These are phyloP conservation scores for Diaporthe velutina DNA, from an alignment of 2,329 filamentous ascomycete species.

Conservation along the genomic window DNA sequence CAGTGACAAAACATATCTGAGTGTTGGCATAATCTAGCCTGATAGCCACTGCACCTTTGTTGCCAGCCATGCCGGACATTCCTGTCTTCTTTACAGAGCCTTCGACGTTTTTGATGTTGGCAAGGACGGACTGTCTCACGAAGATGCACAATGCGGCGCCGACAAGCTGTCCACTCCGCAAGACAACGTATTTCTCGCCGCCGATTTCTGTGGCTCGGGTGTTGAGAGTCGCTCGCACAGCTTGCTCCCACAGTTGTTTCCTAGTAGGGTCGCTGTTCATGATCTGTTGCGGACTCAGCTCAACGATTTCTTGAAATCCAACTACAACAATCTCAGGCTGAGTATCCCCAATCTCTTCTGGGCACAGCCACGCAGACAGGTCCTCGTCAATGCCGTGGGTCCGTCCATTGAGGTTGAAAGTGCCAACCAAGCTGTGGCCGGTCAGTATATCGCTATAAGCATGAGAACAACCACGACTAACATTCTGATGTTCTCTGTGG, in stretches of 20 bases:
- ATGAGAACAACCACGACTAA: conserved; percentile 55
- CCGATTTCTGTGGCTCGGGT: conserved; percentile 72
- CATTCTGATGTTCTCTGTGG: conserved; percentile 80
- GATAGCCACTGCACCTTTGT: conserved; percentile 97
- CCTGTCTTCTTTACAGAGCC: conserved; percentile 94
- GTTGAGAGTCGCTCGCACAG: conserved; percentile 84
- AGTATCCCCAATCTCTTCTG: conserved; percentile 66
- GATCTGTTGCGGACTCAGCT: conserved; percentile 96
- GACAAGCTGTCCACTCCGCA: conserved; percentile 93
- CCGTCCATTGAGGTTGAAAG: conserved; percentile 94
- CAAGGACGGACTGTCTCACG: conserved; percentile 82
- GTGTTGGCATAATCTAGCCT: conserved; percentile 95
- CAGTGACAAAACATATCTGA: conserved; percentile 93
- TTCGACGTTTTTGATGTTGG: conserved; percentile 94
- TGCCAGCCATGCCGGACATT: conserved; percentile 96
- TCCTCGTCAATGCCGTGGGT: conserved; percentile 83
- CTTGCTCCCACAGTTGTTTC: conserved; percentile 87
- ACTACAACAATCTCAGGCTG: conserved; percentile 90
- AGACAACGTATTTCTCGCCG: conserved; percentile 85
- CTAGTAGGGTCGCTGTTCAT: conserved; percentile 96
- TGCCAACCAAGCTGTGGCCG: conserved; percentile 73
- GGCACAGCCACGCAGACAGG: conserved; percentile 87
- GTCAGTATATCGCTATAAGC: conserved; percentile 43
- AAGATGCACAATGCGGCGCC: conserved; percentile 94
- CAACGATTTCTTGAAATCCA: conserved; percentile 98